Evolutionary conservation across 139 green algal genomes (phyloP).

Genomic region (Coelastrella sp.): DNA sequence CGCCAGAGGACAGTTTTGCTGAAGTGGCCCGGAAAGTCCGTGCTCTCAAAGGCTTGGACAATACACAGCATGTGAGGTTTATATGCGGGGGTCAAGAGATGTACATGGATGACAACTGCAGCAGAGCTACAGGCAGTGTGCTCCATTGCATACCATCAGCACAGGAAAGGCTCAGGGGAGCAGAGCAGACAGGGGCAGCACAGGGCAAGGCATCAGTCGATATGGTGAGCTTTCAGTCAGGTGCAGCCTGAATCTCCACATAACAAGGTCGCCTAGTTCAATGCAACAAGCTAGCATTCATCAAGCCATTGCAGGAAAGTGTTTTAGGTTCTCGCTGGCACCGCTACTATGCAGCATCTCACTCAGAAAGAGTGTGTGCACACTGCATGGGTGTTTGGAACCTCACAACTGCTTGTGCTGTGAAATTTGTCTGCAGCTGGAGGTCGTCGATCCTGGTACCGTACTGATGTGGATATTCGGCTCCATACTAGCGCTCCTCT

Average conservation of each 20-base stretch:
- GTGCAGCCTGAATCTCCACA: no score
- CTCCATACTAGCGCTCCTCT: conserved; percentile 57
- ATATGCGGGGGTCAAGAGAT: conserved; percentile 57
- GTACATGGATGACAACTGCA: conserved; percentile 48
- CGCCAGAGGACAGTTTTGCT: neutral
- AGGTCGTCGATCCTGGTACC: conserved; percentile 60
- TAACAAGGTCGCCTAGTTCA: no score
- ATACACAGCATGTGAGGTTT: conserved; percentile 44
- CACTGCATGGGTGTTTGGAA: no score
- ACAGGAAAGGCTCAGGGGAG: neutral
- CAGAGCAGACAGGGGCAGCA: neutral
- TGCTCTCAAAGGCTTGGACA: neutral
- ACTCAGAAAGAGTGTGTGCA: no score
- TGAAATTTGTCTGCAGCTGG: conserved; percentile 44
- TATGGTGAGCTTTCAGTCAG: conserved; percentile 13
- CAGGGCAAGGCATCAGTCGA: conserved; percentile 8
- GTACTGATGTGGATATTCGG: conserved; percentile 69
- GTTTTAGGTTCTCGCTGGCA: no score
- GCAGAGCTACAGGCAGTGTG: conserved; percentile 30
- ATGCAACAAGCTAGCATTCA: no score
- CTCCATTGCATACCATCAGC: conserved; percentile 56
- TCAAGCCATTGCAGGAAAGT: no score
- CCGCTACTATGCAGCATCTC: no score
- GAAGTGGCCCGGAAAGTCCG: conserved; percentile 7
- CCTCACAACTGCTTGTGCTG: neutral